phyloP scores from a whole-genome alignment of 805 yeast genomes.

The Yarrowia phangngaensis region DNA sequence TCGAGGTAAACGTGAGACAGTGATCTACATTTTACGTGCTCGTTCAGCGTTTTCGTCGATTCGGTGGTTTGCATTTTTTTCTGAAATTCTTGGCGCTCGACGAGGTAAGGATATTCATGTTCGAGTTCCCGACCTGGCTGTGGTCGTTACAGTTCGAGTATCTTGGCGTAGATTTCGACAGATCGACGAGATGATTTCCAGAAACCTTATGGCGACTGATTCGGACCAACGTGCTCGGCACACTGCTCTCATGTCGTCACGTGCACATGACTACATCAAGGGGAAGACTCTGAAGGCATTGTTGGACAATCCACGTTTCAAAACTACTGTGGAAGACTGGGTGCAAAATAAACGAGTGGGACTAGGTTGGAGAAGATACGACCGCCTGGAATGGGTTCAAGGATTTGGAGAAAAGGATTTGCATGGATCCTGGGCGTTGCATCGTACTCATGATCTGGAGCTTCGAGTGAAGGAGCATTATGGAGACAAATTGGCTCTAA shows the following conservation, averaged over 20 bases:
- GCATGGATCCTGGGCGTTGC: constrained; percentile 45
- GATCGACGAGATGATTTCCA: constrained; percentile 20
- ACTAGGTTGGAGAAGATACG: constrained; percentile 63
- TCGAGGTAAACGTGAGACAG: constrained; percentile 30
- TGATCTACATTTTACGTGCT: constrained; percentile 54
- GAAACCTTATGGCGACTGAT: constrained; percentile 6
- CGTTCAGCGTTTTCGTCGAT: constrained; percentile 52
- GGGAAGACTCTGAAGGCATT: constrained; percentile 42
- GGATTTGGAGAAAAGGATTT: constrained; percentile 46
- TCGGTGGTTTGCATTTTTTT: constrained; percentile 61
- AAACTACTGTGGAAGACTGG: constrained; percentile 26
- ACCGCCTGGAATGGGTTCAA: constrained; percentile 67
- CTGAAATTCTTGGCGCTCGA: constrained; percentile 45
- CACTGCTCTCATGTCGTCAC: not conserved
- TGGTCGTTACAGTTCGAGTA: constrained; percentile 46
- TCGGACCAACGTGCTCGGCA: not conserved
- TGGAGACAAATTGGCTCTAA: constrained; percentile 32
- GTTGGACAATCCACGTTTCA: constrained; percentile 29
- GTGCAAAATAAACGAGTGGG: constrained; percentile 42
- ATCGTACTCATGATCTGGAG: constrained; percentile 55
- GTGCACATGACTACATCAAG: constrained; percentile 40
- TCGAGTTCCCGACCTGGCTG: constrained; percentile 47
- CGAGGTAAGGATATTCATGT: constrained; percentile 39
- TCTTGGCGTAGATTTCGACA: constrained; percentile 40
- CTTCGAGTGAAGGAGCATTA: constrained; percentile 44